Percentiles rank a stretch among this genome's conserved stretches.
phyloP scores from a whole-genome alignment of 2,329 filamentous ascomycete species.

The Xylariales sp. region DNA sequence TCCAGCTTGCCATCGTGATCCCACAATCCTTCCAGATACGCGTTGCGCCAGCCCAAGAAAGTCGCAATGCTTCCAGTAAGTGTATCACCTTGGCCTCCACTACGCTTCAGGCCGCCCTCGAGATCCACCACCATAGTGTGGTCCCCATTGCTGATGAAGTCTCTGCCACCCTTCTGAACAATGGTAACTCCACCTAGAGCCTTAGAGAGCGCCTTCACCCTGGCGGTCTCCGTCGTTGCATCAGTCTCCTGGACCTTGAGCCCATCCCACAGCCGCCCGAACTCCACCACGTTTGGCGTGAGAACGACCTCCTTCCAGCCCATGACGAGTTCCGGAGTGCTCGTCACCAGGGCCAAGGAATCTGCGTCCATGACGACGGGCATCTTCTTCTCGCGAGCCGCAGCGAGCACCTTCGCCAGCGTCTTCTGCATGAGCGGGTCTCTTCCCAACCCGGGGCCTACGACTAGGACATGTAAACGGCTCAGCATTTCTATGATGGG shows the following conservation, averaged over 20 bases:
- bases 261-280: conserved; percentile 73
- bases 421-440: conserved; percentile 88
- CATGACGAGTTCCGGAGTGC: conserved; percentile 67
- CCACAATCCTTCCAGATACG: conserved; percentile 83
- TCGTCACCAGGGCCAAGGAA: conserved; percentile 73
- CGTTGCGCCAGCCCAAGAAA: conserved; percentile 80
- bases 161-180: conserved; percentile 79
- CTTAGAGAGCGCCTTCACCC: conserved; percentile 63
- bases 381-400: conserved; percentile 66
- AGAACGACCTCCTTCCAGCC: conserved; percentile 82
- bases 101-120: conserved; percentile 79
- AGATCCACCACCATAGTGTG: conserved; percentile 73
- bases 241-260: conserved; percentile 50
- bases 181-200: conserved; percentile 85
- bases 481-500: conserved; percentile 75
- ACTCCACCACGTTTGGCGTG: conserved; percentile 94
- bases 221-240: conserved; percentile 36
- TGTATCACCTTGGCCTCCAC: conserved; percentile 93
- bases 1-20: conserved; percentile 48
- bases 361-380: conserved; percentile 91
- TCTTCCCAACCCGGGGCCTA: conserved; percentile 86
- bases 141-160: conserved; percentile 78
- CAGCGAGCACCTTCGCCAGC: conserved; percentile 71
- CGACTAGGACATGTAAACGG: conserved; percentile 85
- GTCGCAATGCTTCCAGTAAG: conserved; percentile 87